These are phyloP conservation scores for Phytophthora hibernalis DNA, from an alignment of 352 stramenopile genomes.

Conservation along the genomic window DNA sequence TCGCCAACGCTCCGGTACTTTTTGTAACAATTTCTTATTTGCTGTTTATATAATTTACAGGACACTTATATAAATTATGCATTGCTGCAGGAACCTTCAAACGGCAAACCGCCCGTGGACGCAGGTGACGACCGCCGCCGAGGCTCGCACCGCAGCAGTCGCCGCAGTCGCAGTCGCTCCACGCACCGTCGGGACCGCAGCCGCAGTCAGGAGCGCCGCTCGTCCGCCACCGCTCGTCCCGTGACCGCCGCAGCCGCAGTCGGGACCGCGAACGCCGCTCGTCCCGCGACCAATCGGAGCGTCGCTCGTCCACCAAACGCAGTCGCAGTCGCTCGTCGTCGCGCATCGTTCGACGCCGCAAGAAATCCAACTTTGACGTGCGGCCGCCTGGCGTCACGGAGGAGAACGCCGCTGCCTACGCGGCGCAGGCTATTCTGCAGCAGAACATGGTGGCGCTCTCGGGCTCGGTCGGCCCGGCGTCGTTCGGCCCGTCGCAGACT, in stretches of 20 bases:
- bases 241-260: slow-evolving; percentile 49
- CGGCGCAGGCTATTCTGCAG: slow-evolving; percentile 85
- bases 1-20: slow-evolving; percentile 65
- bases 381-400: slow-evolving; percentile 80
- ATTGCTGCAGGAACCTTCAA: slow-evolving; percentile 33
- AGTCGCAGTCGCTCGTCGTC: slow-evolving; percentile 54
- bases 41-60: background rate
- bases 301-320: slow-evolving; percentile 46
- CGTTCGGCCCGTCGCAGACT: slow-evolving; percentile 57
- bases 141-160: slow-evolving; percentile 49
- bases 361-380: slow-evolving; percentile 89
- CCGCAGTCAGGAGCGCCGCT: slow-evolving; percentile 46
- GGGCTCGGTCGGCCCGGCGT: slow-evolving; percentile 64
- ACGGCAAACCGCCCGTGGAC: slow-evolving; percentile 17
- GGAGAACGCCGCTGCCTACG: slow-evolving; percentile 84
- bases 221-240: slow-evolving; percentile 54
- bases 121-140: slow-evolving; percentile 27
- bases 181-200: slow-evolving; percentile 47
- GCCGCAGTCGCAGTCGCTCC: slow-evolving; percentile 52
- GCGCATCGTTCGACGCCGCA: slow-evolving; percentile 57
- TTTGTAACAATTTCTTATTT: background rate
- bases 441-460: slow-evolving; percentile 82
- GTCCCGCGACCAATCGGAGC: slow-evolving; percentile 48
- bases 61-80: background rate
- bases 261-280: slow-evolving; percentile 42